Evolutionary conservation across 1,139 yeast species (phyloP).

Genomic region (Ogataea hybrid): DNA sequence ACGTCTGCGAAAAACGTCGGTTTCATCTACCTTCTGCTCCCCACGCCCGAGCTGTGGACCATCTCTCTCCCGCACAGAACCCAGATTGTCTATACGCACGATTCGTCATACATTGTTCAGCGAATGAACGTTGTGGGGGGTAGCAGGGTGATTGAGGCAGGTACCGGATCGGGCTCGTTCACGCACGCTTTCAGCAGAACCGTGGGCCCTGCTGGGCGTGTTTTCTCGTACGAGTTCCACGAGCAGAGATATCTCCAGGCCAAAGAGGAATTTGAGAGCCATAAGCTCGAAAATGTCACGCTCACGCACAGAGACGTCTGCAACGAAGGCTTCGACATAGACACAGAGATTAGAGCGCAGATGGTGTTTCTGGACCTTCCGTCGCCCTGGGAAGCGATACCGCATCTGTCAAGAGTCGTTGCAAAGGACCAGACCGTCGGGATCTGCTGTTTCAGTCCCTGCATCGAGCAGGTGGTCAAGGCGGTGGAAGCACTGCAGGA

Average conservation of each 20-base stretch:
- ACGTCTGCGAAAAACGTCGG: constrained; percentile 79
- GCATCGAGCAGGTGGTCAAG: constrained; percentile 93
- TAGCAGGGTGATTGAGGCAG: constrained; percentile 87
- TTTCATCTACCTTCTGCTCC: constrained; percentile 82
- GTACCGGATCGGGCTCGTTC: constrained; percentile 96
- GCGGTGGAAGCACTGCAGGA: constrained; percentile 73
- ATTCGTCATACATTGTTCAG: constrained; percentile 86
- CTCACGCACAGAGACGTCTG: constrained; percentile 95
- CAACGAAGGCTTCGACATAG: constrained; percentile 71
- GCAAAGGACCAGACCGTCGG: constrained; percentile 54
- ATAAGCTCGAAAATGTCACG: constrained; percentile 52
- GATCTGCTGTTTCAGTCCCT: constrained; percentile 94
- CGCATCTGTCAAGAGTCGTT: constrained; percentile 63
- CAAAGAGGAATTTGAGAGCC: constrained; percentile 66
- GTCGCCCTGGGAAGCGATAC: constrained; percentile 96
- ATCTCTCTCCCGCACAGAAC: constrained; percentile 93
- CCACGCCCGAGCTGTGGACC: constrained; percentile 97
- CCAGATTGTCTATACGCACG: constrained; percentile 96
- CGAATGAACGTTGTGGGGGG: constrained; percentile 73
- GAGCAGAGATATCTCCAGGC: constrained; percentile 83
- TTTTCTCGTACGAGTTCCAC: constrained; percentile 91
- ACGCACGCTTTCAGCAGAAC: constrained; percentile 91
- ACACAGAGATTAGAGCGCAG: constrained; percentile 49
- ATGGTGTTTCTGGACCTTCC: constrained; percentile 90
- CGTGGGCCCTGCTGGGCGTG: constrained; percentile 56